Conservation (phyloP, 139 green algal genomes). For the Zygnema cylindricum region DNA sequence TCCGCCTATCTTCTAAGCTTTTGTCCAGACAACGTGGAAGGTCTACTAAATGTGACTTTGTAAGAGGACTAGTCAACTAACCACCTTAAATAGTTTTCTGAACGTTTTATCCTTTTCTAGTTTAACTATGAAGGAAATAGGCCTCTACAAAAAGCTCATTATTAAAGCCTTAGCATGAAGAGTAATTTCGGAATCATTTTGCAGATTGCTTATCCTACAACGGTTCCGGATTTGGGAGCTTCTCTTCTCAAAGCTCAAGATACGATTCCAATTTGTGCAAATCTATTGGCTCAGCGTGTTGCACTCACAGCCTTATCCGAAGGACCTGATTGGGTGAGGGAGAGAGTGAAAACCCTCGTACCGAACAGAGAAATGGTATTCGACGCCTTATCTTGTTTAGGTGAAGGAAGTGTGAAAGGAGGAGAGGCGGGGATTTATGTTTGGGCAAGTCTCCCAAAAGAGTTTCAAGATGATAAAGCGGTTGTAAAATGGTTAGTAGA, state of each 20-base stretch:
- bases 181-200: too few species aligned
- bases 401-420: constrained; percentile 65
- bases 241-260: constrained; percentile 89
- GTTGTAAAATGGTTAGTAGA: constrained; percentile 86
- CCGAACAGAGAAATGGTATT: constrained; percentile 67
- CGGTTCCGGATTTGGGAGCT: constrained; percentile 11
- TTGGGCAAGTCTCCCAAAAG: constrained; percentile 79
- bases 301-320: constrained; percentile 64
- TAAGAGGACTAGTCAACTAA: too few species aligned
- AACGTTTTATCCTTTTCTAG: too few species aligned
- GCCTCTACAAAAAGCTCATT: too few species aligned
- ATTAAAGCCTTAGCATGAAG: too few species aligned
- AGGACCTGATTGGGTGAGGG: constrained; percentile 71
- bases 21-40: too few species aligned
- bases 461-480: constrained; percentile 71
- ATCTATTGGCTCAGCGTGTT: constrained; percentile 77
- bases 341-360: constrained; percentile 61
- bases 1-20: too few species aligned
- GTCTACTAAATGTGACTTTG: too few species aligned
- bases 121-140: too few species aligned
- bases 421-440: constrained; percentile 93
- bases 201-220: constrained; percentile 51
- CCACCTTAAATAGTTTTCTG: too few species aligned
- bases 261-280: constrained; percentile 89
- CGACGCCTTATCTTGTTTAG: constrained; percentile 77